These are phyloP conservation scores for Vinca minor DNA, from an alignment of 257 asterid species.

Conservation along the genomic window DNA sequence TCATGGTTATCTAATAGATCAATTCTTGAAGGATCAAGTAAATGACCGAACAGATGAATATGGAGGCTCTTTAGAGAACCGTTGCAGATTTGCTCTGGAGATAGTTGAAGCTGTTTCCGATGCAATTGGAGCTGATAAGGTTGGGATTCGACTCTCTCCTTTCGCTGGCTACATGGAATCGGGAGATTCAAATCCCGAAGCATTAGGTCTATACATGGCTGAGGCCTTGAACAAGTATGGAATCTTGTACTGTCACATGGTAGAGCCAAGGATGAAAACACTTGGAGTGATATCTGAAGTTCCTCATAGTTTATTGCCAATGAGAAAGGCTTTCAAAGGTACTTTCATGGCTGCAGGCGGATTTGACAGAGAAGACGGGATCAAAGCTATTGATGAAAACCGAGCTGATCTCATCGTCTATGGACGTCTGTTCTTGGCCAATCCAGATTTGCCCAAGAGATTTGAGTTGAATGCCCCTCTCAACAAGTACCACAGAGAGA, in stretches of 20 bases:
- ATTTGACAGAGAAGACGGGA: slow-evolving; percentile 17
- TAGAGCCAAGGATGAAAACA: slow-evolving; percentile 23
- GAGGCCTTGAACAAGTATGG: slow-evolving; percentile 16
- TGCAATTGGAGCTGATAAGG: slow-evolving; percentile 23
- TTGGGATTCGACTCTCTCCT: slow-evolving; percentile 20
- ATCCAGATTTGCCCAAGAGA: slow-evolving; percentile 28
- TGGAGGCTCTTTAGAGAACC: slow-evolving; percentile 25
- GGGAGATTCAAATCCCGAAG: slow-evolving; percentile 21
- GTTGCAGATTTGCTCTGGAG: slow-evolving; percentile 19
- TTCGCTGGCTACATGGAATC: slow-evolving; percentile 13
- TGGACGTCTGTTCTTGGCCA: slow-evolving; percentile 19
- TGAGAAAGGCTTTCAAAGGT: slow-evolving; percentile 26
- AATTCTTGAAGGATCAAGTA: slow-evolving; percentile 22
- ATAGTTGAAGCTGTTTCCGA: slow-evolving; percentile 16
- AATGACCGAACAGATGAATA: slow-evolving; percentile 24
- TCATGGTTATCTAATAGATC: slow-evolving; percentile 23
- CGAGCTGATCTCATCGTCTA: slow-evolving; percentile 18
- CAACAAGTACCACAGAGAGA: slow-evolving; percentile 13
- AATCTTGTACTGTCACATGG: slow-evolving; percentile 15
- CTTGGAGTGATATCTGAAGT: neutral
- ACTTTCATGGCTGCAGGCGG: slow-evolving; percentile 22
- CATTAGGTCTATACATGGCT: slow-evolving; percentile 19
- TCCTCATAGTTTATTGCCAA: slow-evolving; percentile 15
- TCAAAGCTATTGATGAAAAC: slow-evolving; percentile 16
- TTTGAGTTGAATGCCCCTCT: slow-evolving; percentile 23